Evolutionary conservation across 176 grass and related monocot species (phyloP), one percentile per base, ranked within the genome.

Genomic region (Avena eriantha): DNA sequence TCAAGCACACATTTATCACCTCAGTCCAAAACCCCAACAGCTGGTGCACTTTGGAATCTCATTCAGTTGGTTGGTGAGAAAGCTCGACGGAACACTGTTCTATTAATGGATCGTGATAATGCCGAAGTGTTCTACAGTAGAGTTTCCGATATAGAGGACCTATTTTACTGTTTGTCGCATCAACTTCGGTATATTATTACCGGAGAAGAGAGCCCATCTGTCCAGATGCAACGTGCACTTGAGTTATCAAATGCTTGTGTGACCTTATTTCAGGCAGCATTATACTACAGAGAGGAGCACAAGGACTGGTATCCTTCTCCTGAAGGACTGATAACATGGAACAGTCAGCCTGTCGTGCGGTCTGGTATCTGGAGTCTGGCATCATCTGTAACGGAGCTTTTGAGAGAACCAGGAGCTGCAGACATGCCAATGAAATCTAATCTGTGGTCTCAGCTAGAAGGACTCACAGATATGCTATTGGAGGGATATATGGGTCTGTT

Each of bases 31-130:
- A 48, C 69, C 45, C 87, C 89, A 84, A 55, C 57, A 35, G 45
- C 91, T 79, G 92, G 97, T 74, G 90, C 90, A 77, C 82, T 98
- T 33, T 98, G 97, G 97, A 94, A 90, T 29, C 88, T 98, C 63
- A 96, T 98, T 88, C 94, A 96, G 80, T 83, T 98, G 82, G 92
- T 98, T 86, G 97, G 97, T 83, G 97, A 98, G 88, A 94, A 93
- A 93, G 89, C 94, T 74, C 94, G 97, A 65, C 89, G 97, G 86
- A 96, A 98, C 80, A 96, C 81, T 69, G 90, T 96, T 88, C 92
- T 96, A 49, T 89, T 98, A 61, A 96, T 98, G 97, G 97, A 98
- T 57, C 94, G 97, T 76, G 97, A 98, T 86, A 98, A 98, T 90
- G 88, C 91, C 56, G 97, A 98, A 94, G 97, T 98, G 72, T 98